Evolutionary conservation across 345 rosid species (phyloP).

Genomic region (Isatis tinctoria): DNA sequence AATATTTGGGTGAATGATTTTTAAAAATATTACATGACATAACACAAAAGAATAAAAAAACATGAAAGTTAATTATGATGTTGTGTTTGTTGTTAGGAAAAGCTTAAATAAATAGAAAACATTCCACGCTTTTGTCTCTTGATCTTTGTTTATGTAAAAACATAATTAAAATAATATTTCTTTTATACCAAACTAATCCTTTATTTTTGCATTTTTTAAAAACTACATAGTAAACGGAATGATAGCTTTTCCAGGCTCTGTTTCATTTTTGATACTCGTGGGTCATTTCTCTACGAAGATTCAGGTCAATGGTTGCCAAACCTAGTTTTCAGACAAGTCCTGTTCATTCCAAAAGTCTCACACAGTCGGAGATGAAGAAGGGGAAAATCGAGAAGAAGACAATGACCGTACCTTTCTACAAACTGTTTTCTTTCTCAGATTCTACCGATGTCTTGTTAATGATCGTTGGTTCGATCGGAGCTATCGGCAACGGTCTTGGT

Average conservation of each 20-base stretch:
- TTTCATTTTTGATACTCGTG: constrained; percentile 42
- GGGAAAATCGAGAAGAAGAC: constrained; percentile 34
- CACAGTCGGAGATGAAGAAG: constrained; percentile 23
- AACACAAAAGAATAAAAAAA: not conserved
- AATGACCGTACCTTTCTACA: constrained; percentile 55
- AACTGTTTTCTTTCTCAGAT: constrained; percentile 68
- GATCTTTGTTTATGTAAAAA: not conserved
- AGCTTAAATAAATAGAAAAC: not conserved
- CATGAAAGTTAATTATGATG: not conserved
- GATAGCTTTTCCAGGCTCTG: not conserved
- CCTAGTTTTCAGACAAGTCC: not conserved
- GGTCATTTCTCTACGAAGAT: constrained; percentile 44
- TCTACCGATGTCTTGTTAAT: constrained; percentile 49
- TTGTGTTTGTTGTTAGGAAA: not conserved
- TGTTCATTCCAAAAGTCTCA: not conserved
- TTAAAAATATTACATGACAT: not conserved
- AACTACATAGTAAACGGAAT: not conserved
- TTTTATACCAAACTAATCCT: not conserved
- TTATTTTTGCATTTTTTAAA: not conserved
- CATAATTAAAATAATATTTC: not conserved
- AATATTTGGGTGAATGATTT: not conserved
- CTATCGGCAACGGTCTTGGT: constrained; percentile 54
- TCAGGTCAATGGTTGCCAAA: not conserved
- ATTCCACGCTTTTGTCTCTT: not conserved
- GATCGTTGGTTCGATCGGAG: constrained; percentile 61